Base-by-base conservation (phyloP, 2,329 filamentous ascomycete species). In the Cercospora sp. region DNA sequence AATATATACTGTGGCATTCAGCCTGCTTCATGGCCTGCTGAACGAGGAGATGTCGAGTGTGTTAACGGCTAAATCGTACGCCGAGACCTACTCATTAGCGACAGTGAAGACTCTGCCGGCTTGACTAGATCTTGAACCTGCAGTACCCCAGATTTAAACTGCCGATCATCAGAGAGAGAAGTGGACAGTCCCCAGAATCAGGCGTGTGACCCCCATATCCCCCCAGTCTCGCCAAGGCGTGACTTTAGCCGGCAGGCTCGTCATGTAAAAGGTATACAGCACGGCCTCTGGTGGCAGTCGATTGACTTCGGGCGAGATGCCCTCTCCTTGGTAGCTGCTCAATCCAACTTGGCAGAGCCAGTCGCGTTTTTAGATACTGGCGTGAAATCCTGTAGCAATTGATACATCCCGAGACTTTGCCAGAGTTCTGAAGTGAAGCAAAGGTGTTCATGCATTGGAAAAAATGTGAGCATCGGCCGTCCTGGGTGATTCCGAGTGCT, bases 191-290 rank as follows among this genome's bases (percentile, higher is more conserved):
- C 34, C 13, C 28, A 58, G 16, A 18, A 32, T n/a, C 9, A 18
- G 55, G 16, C n/a, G 16, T 12, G 55, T 58, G 55, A 58, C 55
- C 28, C 28, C 26, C 55, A 58, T 53, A 58, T 58, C 55, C 26
- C 55, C 55, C 55, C 55, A 58, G 26, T 10, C 5, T n/a, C 7
- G 55, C 55, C 55, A 58, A 58, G 51, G 32, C 16, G 28, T 58
- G 32, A n/a, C 30, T 58, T 58, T 58, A 58, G 32, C 55, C 55
- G 55, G 55, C 28, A 58, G 51, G 21, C 13, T 58, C 53, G 21
- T 21, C 21, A 21, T 21, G 21, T 21, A 30, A 37, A 37, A 37
- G 5, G 12, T 5, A 37, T 13, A 37, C 32, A 37, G 32, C 4
- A 37, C 12, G 12, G 13, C 12, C 32, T 13, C 12, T 37, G 1